These are phyloP conservation scores for Russula virescens DNA, from an alignment of 768 basidiomycete genomes.

Conservation along the genomic window DNA sequence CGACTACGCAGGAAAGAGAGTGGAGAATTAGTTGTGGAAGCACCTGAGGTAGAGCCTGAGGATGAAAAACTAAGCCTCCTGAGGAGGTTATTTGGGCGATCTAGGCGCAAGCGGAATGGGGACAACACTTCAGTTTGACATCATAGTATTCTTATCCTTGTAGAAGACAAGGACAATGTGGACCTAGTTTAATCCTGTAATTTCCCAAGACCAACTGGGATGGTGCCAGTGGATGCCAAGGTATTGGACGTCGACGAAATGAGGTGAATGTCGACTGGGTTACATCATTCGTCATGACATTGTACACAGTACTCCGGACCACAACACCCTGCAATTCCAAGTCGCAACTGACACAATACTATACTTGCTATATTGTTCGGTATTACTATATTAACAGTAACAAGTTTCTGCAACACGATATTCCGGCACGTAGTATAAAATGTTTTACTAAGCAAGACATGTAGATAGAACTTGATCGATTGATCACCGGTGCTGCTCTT, in stretches of 20 bases:
- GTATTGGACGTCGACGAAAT: too few relatives aligned
- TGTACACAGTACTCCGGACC: too few relatives aligned
- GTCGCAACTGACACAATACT: neutral
- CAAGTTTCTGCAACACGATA: neutral
- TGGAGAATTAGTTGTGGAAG: neutral
- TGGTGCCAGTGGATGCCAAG: too few relatives aligned
- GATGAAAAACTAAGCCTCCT: neutral
- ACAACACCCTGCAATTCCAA: too few relatives aligned
- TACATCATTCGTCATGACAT: too few relatives aligned
- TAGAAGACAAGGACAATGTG: too few relatives aligned
- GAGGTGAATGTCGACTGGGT: too few relatives aligned
- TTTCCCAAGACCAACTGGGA: too few relatives aligned
- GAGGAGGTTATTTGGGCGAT: neutral
- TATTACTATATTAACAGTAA: neutral
- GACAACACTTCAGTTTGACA: neutral
- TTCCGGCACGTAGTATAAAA: neutral
- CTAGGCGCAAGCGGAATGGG: neutral
- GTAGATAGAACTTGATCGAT: neutral
- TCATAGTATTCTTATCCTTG: too few relatives aligned
- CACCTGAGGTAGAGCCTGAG: neutral
- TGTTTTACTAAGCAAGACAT: neutral
- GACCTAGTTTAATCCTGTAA: too few relatives aligned
- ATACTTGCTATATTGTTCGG: neutral
- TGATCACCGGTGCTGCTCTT: too few relatives aligned
- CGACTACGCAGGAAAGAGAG: conserved; percentile 22